Evolutionary conservation across 495 filamentous ascomycete species (phyloP).

Genomic region (Hypoxylon trugodes): DNA sequence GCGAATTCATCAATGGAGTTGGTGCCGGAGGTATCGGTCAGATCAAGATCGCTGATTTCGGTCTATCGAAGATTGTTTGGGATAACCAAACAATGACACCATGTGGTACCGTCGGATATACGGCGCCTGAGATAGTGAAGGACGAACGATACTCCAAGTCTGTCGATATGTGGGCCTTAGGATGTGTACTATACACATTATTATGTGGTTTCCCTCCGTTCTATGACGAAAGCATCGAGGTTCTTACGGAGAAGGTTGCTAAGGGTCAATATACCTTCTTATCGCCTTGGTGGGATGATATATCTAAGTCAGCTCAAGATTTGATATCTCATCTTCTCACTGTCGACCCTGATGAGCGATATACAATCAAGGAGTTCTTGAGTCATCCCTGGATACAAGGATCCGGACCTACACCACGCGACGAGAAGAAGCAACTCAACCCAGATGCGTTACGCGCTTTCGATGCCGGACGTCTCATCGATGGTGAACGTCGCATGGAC

Average conservation of each 20-base stretch:
- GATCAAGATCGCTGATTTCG: slow-evolving; percentile 98
- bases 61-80: slow-evolving; percentile 97
- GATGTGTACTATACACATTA: slow-evolving; percentile 95
- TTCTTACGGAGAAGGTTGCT: slow-evolving; percentile 97
- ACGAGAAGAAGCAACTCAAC: slow-evolving; percentile 69
- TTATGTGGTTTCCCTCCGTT: slow-evolving; percentile 98
- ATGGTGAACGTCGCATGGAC: slow-evolving; percentile 76
- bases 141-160: slow-evolving; percentile 98
- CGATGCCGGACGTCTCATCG: slow-evolving; percentile 65
- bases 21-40: slow-evolving; percentile 92
- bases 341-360: slow-evolving; percentile 91
- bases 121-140: slow-evolving; percentile 98
- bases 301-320: slow-evolving; percentile 94
- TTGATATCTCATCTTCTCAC: slow-evolving; percentile 91
- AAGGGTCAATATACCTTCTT: slow-evolving; percentile 97
- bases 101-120: slow-evolving; percentile 97
- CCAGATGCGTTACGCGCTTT: slow-evolving; percentile 57
- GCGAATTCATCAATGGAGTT: slow-evolving; percentile 84
- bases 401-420: slow-evolving; percentile 58
- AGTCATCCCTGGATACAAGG: slow-evolving; percentile 89
- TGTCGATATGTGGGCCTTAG: slow-evolving; percentile 99
- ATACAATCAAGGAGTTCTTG: slow-evolving; percentile 87
- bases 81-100: slow-evolving; percentile 99
- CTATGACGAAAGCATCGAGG: slow-evolving; percentile 97
- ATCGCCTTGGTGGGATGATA: slow-evolving; percentile 99